phyloP scores from a whole-genome alignment of 331 rosid species.

The Saraca asoca region DNA sequence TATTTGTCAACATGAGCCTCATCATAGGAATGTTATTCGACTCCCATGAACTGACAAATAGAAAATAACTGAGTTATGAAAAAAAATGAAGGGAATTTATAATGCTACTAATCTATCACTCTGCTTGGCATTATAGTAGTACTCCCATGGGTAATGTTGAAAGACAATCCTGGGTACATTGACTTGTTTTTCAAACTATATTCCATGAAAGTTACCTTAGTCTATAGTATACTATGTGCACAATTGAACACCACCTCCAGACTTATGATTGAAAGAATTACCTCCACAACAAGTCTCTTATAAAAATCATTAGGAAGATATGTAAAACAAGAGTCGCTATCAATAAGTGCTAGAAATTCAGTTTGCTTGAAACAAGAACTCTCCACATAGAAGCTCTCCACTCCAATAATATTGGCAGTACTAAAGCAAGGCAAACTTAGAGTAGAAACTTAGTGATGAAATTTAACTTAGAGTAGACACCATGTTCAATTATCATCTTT shows the following conservation, averaged over 20 bases:
- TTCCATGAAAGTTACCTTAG: conserved; percentile 30
- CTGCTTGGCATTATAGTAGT: conserved; percentile 60
- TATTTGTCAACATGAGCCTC: conserved; percentile 44
- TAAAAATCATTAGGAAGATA: conserved; percentile 52
- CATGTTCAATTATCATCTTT: background rate
- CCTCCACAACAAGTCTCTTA: conserved; percentile 52
- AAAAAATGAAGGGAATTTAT: conserved; percentile 21
- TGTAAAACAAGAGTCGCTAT: conserved; percentile 59
- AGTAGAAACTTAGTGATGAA: background rate
- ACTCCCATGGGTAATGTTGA: conserved; percentile 41
- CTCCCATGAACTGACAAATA: conserved; percentile 46
- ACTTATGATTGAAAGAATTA: conserved; percentile 27
- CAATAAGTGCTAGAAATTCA: conserved; percentile 46
- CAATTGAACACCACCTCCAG: conserved; percentile 1
- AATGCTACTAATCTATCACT: conserved; percentile 2
- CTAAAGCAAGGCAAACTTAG: conserved; percentile 46
- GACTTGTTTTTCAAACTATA: conserved; percentile 61
- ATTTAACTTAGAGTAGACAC: background rate
- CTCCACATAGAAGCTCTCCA: conserved; percentile 52
- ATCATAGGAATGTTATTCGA: conserved; percentile 40
- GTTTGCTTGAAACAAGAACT: conserved; percentile 49
- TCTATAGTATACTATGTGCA: conserved; percentile 14
- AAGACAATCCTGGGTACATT: conserved; percentile 40
- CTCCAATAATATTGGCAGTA: conserved; percentile 41
- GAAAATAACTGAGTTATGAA: conserved; percentile 32